Conservation (phyloP, 2,329 filamentous ascomycete genomes). For the Penicillium sp. region DNA sequence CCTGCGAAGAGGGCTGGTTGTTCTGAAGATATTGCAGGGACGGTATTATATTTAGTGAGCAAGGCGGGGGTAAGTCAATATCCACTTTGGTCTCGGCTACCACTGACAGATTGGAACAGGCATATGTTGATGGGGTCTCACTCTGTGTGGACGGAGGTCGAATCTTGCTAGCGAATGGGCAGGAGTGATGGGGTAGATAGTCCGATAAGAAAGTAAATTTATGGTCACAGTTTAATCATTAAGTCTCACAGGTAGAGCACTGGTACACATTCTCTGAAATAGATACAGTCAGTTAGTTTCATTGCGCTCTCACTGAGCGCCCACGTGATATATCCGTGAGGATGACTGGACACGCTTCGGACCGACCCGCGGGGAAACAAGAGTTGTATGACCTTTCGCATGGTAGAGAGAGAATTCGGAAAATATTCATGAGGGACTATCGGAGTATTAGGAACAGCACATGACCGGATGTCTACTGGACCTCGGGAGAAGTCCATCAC, state of each 20-base stretch:
- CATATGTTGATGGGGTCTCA: constrained; percentile 43
- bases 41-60: constrained; percentile 45
- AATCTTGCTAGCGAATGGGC: constrained; percentile 43
- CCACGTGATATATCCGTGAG: background rate
- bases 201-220: background rate
- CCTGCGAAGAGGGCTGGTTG: constrained; percentile 41
- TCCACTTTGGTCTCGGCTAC: background rate
- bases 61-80: constrained; percentile 39
- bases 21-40: constrained; percentile 45
- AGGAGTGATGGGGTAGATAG: constrained; percentile 21
- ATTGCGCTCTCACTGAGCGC: too few species aligned
- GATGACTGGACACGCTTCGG: background rate
- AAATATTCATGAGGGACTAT: background rate
- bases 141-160: constrained; percentile 45
- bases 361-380: background rate
- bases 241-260: background rate
- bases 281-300: too few species aligned
- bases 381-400: background rate
- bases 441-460: background rate
- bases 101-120: constrained; percentile 18
- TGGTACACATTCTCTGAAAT: too few species aligned
- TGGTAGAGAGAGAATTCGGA: background rate
- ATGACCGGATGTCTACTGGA: background rate
- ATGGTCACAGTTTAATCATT: fast-evolving
- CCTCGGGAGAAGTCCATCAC: background rate